Conservation (phyloP, 140 eudicot species). For the Anethum foeniculum region DNA sequence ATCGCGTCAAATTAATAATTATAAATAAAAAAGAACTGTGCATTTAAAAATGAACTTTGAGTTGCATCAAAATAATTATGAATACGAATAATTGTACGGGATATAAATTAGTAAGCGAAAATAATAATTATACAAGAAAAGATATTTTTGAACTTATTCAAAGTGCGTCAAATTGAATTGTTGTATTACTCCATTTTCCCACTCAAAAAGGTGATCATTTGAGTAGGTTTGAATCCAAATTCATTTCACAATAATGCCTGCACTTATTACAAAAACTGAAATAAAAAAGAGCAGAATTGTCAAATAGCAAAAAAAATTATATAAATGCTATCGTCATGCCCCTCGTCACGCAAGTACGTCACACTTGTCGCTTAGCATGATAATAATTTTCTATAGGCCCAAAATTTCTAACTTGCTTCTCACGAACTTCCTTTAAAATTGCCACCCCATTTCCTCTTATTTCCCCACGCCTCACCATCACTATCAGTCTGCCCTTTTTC, state of each 20-base stretch:
- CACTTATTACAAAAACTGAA: neutral
- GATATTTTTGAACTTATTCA: too few species aligned
- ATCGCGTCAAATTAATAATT: too few species aligned
- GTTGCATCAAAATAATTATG: too few species aligned
- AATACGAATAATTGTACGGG: too few species aligned
- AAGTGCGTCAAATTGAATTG: too few species aligned
- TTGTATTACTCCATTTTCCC: neutral
- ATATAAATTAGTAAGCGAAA: too few species aligned
- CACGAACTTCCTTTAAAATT: constrained; percentile 17
- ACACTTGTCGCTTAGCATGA: neutral
- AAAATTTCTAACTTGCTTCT: constrained; percentile 22
- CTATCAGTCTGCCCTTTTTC: neutral
- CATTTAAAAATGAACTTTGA: too few species aligned
- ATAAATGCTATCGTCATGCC: neutral
- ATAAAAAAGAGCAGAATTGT: neutral
- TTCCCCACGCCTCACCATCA: neutral
- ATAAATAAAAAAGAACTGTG: too few species aligned
- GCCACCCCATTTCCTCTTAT: constrained; percentile 13
- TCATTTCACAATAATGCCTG: neutral
- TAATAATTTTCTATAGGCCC: neutral
- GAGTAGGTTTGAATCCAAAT: neutral
- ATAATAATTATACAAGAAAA: too few species aligned
- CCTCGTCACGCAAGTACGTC: constrained; percentile 1
- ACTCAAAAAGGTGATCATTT: neutral
- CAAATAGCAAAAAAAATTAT: neutral